Evolutionary conservation across 306 rosid genomes (phyloP).

Genomic region (Begonia fuchsioides): DNA sequence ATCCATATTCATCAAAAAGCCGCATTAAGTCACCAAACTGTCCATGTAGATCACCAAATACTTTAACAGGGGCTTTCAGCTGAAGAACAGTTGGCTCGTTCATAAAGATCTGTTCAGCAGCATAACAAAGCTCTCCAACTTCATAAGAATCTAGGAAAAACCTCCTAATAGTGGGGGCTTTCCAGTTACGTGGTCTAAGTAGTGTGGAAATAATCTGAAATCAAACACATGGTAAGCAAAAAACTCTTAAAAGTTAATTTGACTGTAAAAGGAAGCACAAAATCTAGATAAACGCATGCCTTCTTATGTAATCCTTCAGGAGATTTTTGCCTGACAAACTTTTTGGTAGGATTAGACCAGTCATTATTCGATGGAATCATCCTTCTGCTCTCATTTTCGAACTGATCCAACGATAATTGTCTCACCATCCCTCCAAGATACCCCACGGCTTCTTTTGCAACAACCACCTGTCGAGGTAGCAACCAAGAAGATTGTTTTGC

Average conservation of each 20-base stretch:
- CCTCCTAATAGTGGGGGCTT: constrained; percentile 77
- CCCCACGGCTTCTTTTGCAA: constrained; percentile 96
- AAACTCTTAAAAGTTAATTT: constrained; percentile 5
- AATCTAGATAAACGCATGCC: constrained; percentile 32
- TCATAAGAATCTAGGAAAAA: constrained; percentile 98
- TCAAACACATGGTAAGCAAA: constrained; percentile 7
- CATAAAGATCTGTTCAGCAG: constrained; percentile 98
- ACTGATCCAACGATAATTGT: constrained; percentile 92
- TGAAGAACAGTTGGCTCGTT: constrained; percentile 95
- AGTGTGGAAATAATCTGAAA: constrained; percentile 68
- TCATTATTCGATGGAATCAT: constrained; percentile 86
- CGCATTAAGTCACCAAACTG: constrained; percentile 99
- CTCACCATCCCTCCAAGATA: constrained; percentile 97
- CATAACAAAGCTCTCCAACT: constrained; percentile 98
- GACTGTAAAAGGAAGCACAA: constrained; percentile 2
- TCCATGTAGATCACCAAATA: constrained; percentile 99
- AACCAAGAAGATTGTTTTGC: constrained; percentile 13
- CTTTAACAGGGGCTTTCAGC: constrained; percentile 93
- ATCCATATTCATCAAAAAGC: constrained; percentile 97
- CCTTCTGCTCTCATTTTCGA: constrained; percentile 99
- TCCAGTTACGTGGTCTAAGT: constrained; percentile 96
- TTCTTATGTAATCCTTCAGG: constrained; percentile 95
- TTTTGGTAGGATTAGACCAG: constrained; percentile 53
- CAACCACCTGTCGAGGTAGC: constrained; percentile 72
- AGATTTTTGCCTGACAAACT: constrained; percentile 84